Base-by-base conservation (phyloP, 2,329 filamentous ascomycete genomes). In the Claviceps purpurea region DNA sequence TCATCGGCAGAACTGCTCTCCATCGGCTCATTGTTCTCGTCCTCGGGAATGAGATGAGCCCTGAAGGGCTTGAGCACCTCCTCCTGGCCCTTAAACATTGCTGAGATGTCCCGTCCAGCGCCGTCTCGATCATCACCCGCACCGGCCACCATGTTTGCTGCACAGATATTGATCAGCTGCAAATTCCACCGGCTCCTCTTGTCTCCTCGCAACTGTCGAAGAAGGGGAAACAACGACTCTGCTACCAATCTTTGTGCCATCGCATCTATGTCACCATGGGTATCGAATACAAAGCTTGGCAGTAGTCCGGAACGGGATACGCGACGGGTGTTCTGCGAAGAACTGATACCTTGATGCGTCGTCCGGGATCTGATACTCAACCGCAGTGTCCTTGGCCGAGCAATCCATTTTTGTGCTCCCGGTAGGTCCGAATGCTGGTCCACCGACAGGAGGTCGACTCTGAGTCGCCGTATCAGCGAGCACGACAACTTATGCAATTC, bases 141-240 rank as follows among this genome's bases (percentile, higher is more conserved):
- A 16, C 71, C 73, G 42, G 76, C 71, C 1, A 76, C 76, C 83
- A 97, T 91, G 63, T 95, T 95, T 14, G 87, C 85, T 7, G 87
- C 89, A 46, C 88, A 90, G 22, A 97, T 72, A 57, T 96, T 97
- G 54, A 97, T 73, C 50, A 97, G 70, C 57, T 85, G 87, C 18
- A 96, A 67, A 58, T 91, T 87, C 85, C 87, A 95, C 8, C 74
- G 72, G 54, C 76, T 77, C 7, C 74, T 70, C 56, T 76, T 78
- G 55, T 85, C 81, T 0, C 81, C 76, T 57, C 91, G 84, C 13
- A 95, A 71, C 55, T 80, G 82, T 14, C 81, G 79, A 61, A 95
- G 89, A 64, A 95, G 77, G 0, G 81, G 79, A 3, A 89, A 58
- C 18, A 95, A 65, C 1, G 75, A 68, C 55, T 93, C 85, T 4